Percentiles rank a stretch among this genome's conserved stretches.
Conservation (phyloP, 2,329 filamentous ascomycete genomes). For the Phaeosphaeria sp. region DNA sequence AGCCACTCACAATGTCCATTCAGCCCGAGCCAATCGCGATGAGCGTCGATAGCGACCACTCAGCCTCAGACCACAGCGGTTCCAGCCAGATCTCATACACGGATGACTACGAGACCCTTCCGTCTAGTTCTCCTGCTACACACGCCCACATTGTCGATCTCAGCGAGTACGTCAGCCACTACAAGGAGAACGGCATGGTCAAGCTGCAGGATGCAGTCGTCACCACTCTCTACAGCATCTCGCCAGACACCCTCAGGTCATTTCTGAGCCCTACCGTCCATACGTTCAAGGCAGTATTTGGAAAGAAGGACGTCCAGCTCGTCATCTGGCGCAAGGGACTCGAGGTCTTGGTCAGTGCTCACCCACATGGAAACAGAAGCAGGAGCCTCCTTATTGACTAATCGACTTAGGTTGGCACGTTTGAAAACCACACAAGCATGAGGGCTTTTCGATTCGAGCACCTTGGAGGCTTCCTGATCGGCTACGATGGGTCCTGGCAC, state of each 20-base stretch:
- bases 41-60: background rate
- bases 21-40: background rate
- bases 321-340: constrained; percentile 29
- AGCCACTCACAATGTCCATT: background rate
- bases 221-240: constrained; percentile 18
- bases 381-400: background rate
- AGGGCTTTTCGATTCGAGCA: constrained; percentile 20
- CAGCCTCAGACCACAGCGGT: constrained; percentile 4
- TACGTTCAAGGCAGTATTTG: constrained; percentile 22
- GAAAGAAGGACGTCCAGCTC: constrained; percentile 16
- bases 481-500: constrained; percentile 27
- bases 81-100: constrained; percentile 6
- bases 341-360: constrained; percentile 21
- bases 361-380: background rate
- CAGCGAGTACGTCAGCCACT: background rate
- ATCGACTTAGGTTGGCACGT: constrained; percentile 15
- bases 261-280: constrained; percentile 19
- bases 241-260: constrained; percentile 1
- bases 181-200: background rate
- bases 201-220: constrained; percentile 25
- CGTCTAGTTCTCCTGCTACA: background rate
- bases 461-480: constrained; percentile 23
- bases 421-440: constrained; percentile 14
- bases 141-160: constrained; percentile 19
- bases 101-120: constrained; percentile 8